Percentiles rank a stretch among this genome's conserved stretches.
phyloP scores from a whole-genome alignment of 2,329 filamentous ascomycete genomes.

The Colletotrichum sp. region DNA sequence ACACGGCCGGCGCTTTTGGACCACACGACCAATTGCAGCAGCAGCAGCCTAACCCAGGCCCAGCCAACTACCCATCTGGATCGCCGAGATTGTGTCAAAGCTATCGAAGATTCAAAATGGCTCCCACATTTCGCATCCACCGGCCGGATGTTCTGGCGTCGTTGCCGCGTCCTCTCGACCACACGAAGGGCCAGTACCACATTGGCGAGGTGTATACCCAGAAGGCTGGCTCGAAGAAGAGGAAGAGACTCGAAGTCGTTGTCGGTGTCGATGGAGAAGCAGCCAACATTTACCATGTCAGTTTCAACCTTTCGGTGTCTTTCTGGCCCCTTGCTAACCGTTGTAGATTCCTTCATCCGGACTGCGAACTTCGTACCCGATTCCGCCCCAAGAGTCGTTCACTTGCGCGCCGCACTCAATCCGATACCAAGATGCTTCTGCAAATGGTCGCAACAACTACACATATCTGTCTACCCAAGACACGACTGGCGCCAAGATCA shows the following conservation, averaged over 20 bases:
- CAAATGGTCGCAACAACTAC: conserved; percentile 57
- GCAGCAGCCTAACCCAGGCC: background rate
- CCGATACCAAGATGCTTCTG: conserved; percentile 53
- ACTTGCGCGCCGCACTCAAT: conserved; percentile 67
- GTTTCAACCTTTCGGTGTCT: conserved; percentile 26
- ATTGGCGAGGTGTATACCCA: conserved; percentile 68
- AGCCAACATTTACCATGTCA: conserved; percentile 69
- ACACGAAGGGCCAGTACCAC: conserved; percentile 50
- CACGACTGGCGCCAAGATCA: conserved; percentile 54
- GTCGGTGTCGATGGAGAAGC: conserved; percentile 71
- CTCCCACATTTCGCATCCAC: conserved; percentile 66
- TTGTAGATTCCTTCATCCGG: conserved; percentile 64
- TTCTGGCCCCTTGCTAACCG: conserved; percentile 22
- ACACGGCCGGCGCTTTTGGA: background rate
- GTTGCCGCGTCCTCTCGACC: conserved; percentile 63
- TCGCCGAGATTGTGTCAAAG: background rate
- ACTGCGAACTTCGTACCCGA: conserved; percentile 70
- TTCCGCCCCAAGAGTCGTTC: conserved; percentile 69
- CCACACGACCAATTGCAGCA: conserved; percentile 11
- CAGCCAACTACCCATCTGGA: background rate
- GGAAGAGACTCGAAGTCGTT: conserved; percentile 67
- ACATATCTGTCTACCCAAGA: conserved; percentile 65
- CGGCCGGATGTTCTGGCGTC: conserved; percentile 68
- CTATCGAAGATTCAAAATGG: conserved; percentile 44
- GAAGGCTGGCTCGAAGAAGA: conserved; percentile 61